Percentiles rank a stretch among this genome's conserved stretches.
Conservation (phyloP, 2,329 filamentous ascomycete genomes). For the Colletotrichum eleusines region DNA sequence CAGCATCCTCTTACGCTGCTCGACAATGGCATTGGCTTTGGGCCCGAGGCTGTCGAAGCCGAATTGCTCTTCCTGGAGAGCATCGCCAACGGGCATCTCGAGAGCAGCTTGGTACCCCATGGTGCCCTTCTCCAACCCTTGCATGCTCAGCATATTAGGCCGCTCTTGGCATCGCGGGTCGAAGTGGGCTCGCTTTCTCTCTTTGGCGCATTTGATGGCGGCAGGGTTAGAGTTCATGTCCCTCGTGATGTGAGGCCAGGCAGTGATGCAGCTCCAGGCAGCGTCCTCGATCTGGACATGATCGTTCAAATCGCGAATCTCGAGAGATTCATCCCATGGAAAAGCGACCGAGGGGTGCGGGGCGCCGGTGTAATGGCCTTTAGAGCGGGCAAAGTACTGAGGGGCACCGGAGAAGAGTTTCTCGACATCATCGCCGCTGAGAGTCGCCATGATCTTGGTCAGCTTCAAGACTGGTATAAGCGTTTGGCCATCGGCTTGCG, state of each 20-base stretch:
- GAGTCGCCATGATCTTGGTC: constrained; percentile 69
- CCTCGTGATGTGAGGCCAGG: constrained; percentile 71
- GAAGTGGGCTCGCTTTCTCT: constrained; percentile 66
- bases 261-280: constrained; percentile 72
- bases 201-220: constrained; percentile 56
- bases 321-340: constrained; percentile 73
- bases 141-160: constrained; percentile 79
- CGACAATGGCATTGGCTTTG: constrained; percentile 66
- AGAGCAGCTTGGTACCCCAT: constrained; percentile 77
- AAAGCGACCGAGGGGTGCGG: constrained; percentile 74
- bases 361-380: constrained; percentile 70
- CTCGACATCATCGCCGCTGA: constrained; percentile 71
- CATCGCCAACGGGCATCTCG: constrained; percentile 74
- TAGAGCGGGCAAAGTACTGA: constrained; percentile 74
- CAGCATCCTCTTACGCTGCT: constrained; percentile 69
- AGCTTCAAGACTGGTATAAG: constrained; percentile 63
- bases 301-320: constrained; percentile 73
- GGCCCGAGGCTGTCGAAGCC: constrained; percentile 68
- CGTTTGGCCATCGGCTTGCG: constrained; percentile 54
- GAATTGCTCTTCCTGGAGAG: constrained; percentile 71
- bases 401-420: constrained; percentile 82
- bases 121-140: constrained; percentile 77
- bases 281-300: constrained; percentile 72
- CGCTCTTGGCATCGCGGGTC: constrained; percentile 70
- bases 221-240: constrained; percentile 61